phyloP scores from a whole-genome alignment of 1,139 yeast species.

The Kazachstania sp. region DNA sequence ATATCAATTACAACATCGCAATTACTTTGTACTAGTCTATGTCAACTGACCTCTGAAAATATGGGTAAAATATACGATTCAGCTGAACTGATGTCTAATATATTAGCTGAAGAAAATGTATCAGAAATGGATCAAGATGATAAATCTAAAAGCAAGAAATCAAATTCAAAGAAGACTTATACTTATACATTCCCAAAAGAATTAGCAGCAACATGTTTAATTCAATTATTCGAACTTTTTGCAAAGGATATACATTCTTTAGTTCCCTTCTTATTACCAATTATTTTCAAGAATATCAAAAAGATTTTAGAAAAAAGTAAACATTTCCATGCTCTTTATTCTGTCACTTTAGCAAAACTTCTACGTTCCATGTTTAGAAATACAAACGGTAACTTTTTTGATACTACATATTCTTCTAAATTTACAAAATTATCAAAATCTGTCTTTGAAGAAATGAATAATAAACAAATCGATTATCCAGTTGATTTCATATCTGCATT shows the following conservation, averaged over 20 bases:
- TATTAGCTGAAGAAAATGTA: slow-evolving; percentile 25
- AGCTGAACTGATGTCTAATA: slow-evolving; percentile 20
- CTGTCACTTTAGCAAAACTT: slow-evolving; percentile 21
- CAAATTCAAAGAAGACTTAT: slow-evolving; percentile 9
- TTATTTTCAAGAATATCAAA: slow-evolving; percentile 29
- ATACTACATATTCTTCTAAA: slow-evolving; percentile 15
- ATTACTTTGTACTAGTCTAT: slow-evolving; percentile 15
- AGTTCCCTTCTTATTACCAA: slow-evolving; percentile 26
- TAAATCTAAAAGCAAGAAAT: slow-evolving; percentile 8
- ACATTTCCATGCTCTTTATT: slow-evolving; percentile 24
- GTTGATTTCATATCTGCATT: slow-evolving; percentile 19
- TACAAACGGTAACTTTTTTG: slow-evolving; percentile 10
- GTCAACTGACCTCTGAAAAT: slow-evolving; percentile 10
- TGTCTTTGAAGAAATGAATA: slow-evolving; percentile 16
- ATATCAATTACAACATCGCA: slow-evolving; percentile 18
- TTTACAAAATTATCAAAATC: slow-evolving; percentile 22
- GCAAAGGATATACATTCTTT: slow-evolving; percentile 30
- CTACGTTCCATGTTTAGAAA: slow-evolving; percentile 21
- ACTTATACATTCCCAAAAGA: slow-evolving; percentile 22
- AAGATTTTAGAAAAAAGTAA: slow-evolving; percentile 24
- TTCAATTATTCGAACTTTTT: slow-evolving; percentile 28
- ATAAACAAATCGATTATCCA: slow-evolving; percentile 20
- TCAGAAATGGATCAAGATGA: slow-evolving; percentile 10
- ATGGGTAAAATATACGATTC: slow-evolving; percentile 24
- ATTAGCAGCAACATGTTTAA: slow-evolving; percentile 17